Evolutionary conservation across 2,329 filamentous ascomycete genomes (phyloP).

Genomic region (Xylaria sp.): DNA sequence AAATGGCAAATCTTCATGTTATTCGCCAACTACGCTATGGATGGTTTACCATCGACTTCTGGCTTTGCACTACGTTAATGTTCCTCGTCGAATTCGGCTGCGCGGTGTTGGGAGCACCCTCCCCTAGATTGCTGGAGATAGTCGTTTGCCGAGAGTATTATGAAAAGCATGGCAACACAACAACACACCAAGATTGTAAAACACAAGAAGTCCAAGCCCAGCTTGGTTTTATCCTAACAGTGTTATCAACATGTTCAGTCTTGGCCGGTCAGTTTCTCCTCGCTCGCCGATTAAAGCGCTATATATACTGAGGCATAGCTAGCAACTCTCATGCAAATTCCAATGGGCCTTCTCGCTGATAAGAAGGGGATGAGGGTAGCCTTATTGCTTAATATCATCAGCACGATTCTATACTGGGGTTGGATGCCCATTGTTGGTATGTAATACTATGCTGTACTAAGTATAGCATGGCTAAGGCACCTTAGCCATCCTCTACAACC

Average conservation of each 20-base stretch:
- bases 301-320: constrained; percentile 6
- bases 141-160: constrained; percentile 29
- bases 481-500: constrained; percentile 18
- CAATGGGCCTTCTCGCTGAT: constrained; percentile 30
- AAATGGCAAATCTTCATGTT: constrained; percentile 11
- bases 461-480: constrained; percentile 5
- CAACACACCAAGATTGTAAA: constrained; percentile 19
- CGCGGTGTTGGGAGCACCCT: constrained; percentile 25
- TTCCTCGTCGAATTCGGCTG: constrained; percentile 33
- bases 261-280: constrained; percentile 23
- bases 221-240: constrained; percentile 26
- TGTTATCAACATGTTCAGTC: constrained; percentile 29
- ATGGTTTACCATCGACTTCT: constrained; percentile 22
- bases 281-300: too few relatives aligned
- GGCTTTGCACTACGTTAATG: constrained; percentile 29
- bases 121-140: constrained; percentile 29
- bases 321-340: constrained; percentile 34
- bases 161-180: not conserved
- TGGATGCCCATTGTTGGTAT: constrained; percentile 29
- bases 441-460: not conserved
- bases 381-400: constrained; percentile 27
- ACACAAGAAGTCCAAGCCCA: constrained; percentile 18
- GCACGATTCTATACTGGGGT: constrained; percentile 31
- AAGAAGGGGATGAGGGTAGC: constrained; percentile 22
- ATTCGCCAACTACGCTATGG: constrained; percentile 3